Evolutionary conservation across 1,284 basidiomycete genomes (phyloP), one percentile per base, ranked within the genome.

Genomic region (Sanguinoderma infundibulare): DNA sequence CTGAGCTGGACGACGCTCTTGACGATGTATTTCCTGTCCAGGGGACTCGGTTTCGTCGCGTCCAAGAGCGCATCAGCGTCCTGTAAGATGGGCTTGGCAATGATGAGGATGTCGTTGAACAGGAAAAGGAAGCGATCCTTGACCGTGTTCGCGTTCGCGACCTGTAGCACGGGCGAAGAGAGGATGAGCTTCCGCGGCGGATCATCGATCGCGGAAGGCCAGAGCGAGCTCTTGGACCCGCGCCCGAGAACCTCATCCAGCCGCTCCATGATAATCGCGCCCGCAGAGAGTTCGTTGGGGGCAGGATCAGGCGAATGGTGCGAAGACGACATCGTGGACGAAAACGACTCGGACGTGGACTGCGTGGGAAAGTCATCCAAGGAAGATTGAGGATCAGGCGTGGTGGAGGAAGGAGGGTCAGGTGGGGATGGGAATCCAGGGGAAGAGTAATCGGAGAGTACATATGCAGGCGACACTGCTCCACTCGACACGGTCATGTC

Each of bases 41-140:
- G 83, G 1, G 88, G 83, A 65, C 81, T 88, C 9, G 89, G 85
- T 64, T 86, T 87, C 62, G 83, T 79, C 44, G 79, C 75, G 62
- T 89, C 86, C 51, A 85, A 75, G 39, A 87, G 78, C 36, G 79
- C 78, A 66, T 90, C 89, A 66, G 86, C 80, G 65, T 90, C 87
- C 55, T 84, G 80, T 57, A 83, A 74, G 65, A 91, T 79, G 14
- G 91, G 87, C 72, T 94, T 91, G 49, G 91, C 86, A 63, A 99
- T 88, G 72, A 99, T 86, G 47, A 99, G 83, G 51, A 98, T 84
- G 74, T 99, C 98, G 72, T 83, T 94, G 83, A 99, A 99, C 24
- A 99, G 82, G 78, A 98, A 96, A 14, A 99, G 83, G 79, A 95
- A 96, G 9, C 97, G 90, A 72, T 98, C 96, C 75, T 99, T 98